phyloP scores from a whole-genome alignment of 1,139 yeast species.

The Geotrichum aggregatum region DNA sequence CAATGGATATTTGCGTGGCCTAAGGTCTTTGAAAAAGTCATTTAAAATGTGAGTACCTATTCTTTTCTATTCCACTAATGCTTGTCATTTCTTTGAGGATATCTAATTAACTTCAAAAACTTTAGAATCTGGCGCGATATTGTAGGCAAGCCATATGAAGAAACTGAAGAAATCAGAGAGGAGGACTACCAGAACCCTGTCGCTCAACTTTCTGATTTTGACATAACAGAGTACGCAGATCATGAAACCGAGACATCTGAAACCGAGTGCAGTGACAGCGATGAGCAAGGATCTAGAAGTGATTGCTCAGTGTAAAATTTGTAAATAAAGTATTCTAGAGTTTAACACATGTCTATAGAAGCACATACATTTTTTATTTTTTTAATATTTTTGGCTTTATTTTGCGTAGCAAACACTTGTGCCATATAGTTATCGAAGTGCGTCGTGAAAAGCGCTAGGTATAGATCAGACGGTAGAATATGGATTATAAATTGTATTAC shows the following conservation, averaged over 20 bases:
- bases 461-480: too few species aligned
- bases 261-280: slow-evolving; percentile 1
- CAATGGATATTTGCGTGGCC: slow-evolving; percentile 79
- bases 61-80: neutral
- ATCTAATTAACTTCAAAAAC: slow-evolving; percentile 5
- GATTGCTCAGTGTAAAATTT: slow-evolving; percentile 18
- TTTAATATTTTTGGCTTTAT: too few species aligned
- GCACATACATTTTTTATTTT: neutral
- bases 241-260: slow-evolving; percentile 3
- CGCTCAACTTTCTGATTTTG: slow-evolving; percentile 13
- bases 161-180: neutral
- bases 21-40: slow-evolving; percentile 61
- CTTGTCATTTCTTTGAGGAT: too few species aligned
- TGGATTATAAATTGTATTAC: neutral
- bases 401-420: too few species aligned
- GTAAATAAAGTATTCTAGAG: too few species aligned
- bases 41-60: slow-evolving; percentile 36
- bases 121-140: slow-evolving; percentile 29
- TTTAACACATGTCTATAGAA: too few species aligned
- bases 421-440: too few species aligned
- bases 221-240: slow-evolving; percentile 11
- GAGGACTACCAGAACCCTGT: neutral
- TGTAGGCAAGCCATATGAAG: slow-evolving; percentile 23
- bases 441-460: too few species aligned
- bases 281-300: slow-evolving; percentile 6